Conservation (phyloP, 345 rosid genomes). For the Hypericum perforatum region DNA sequence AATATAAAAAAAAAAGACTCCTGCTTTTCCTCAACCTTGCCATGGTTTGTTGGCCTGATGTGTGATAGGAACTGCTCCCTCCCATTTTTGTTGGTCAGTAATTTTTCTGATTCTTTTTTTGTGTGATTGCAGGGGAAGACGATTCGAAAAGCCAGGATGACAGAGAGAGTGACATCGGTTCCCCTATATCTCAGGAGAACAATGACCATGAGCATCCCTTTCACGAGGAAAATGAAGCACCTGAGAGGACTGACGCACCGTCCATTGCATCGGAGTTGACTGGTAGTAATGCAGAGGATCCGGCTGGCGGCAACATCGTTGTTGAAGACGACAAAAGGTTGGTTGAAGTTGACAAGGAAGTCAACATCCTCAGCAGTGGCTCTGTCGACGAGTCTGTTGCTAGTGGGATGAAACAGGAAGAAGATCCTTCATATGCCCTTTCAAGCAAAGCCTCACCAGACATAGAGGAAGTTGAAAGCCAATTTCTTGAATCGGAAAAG, state of each 20-base stretch:
- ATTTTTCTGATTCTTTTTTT: no score
- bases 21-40: no score
- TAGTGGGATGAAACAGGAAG: constrained; percentile 23
- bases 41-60: no score
- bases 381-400: constrained; percentile 49
- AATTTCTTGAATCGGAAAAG: constrained; percentile 23
- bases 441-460: constrained; percentile 4
- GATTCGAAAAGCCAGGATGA: constrained; percentile 51
- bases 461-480: constrained; percentile 22
- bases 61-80: no score
- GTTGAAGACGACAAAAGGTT: constrained; percentile 18
- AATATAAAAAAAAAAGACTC: no score
- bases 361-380: constrained; percentile 24
- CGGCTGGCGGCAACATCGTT: constrained; percentile 11
- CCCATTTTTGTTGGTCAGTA: no score
- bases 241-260: constrained; percentile 22
- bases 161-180: constrained; percentile 48
- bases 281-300: constrained; percentile 24
- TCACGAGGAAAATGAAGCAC: constrained; percentile 29
- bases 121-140: constrained; percentile 26
- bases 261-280: constrained; percentile 16
- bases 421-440: constrained; percentile 17
- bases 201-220: constrained; percentile 25
- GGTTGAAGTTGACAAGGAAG: constrained; percentile 5
- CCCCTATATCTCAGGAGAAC: constrained; percentile 49